phyloP scores from a whole-genome alignment of 2,329 filamentous ascomycete species.

The Kalmusia sp. region DNA sequence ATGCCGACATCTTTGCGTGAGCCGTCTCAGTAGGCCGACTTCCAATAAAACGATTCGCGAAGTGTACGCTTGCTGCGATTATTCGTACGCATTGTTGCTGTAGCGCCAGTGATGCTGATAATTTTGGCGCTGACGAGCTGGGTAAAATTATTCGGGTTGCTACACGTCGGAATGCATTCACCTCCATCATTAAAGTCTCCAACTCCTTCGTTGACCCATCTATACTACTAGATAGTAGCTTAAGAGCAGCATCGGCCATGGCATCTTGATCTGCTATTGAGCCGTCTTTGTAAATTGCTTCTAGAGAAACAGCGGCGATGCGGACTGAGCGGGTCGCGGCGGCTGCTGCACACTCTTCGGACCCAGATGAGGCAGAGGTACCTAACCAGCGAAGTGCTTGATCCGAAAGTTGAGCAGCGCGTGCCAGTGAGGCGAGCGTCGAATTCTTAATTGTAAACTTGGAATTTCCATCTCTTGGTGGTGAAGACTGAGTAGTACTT shows the following conservation, averaged over 20 bases:
- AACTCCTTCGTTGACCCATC: constrained; percentile 41
- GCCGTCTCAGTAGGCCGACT: constrained; percentile 19
- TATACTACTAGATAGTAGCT: constrained; percentile 35
- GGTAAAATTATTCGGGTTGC: constrained; percentile 34
- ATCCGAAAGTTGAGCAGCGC: constrained; percentile 39
- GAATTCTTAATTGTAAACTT: constrained; percentile 18
- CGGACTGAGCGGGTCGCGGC: constrained; percentile 33
- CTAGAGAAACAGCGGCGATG: constrained; percentile 39
- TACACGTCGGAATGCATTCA: constrained; percentile 39
- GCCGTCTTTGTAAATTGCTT: constrained; percentile 30
- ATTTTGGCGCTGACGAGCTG: constrained; percentile 12
- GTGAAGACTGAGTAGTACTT: background rate
- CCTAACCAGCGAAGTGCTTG: constrained; percentile 44
- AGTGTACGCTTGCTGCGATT: constrained; percentile 39
- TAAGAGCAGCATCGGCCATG: constrained; percentile 29
- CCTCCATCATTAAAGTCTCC: constrained; percentile 45
- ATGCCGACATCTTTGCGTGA: constrained; percentile 25
- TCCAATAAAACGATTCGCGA: constrained; percentile 42
- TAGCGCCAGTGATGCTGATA: constrained; percentile 3
- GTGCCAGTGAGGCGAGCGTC: constrained; percentile 41
- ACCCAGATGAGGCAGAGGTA: constrained; percentile 16
- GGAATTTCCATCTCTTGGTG: background rate
- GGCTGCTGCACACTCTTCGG: constrained; percentile 28
- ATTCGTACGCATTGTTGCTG: constrained; percentile 27
- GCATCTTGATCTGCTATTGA: constrained; percentile 23